Evolutionary conservation across 176 grass and related monocot genomes (phyloP), one percentile per base, ranked within the genome.

Genomic region (Chrysopogon serrulatus): DNA sequence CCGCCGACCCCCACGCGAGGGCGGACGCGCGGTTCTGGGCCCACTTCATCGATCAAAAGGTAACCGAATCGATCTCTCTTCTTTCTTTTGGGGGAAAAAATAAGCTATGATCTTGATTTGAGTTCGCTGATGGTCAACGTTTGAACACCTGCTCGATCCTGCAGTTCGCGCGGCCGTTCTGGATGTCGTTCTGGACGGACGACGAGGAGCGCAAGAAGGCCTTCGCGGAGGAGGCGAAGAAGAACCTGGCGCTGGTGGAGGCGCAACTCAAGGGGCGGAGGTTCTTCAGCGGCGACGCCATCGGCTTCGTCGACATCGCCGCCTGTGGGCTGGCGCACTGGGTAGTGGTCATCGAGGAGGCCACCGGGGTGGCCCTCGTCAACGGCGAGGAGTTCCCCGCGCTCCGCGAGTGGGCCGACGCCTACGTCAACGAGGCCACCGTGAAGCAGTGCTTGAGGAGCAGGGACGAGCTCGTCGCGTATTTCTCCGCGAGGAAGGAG

Each of bases 211-310:
- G 70, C n/a, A 71, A 7, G 40, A 13, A 76, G 41, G 77, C 32
- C 1, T 53, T 72, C 41, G 65, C 79, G 49, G 68, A 60, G 39
- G 71, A 92, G 71, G 21, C 85, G 17, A 86, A 88, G 61, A 85
- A 80, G 61, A 53, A 63, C 68, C 85, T 95, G 13, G 18, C 51
- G 21, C 81, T 83, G 0, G 64, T 95, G 0, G 85, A 92, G 27
- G 85, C 12, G 8, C 87, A 83, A 42, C 82, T 92, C 3, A 11
- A 81, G 30, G 87, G 85, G 6, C 86, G 65, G 86, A 82, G 56
- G 49, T 93, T 93, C 42, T 96, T 96, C 42, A 79, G 76, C 14
- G 90, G 90, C 5, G 83, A 85, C 18, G 21, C 59, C 88, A 21
- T 89, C 15, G 91, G 91, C 5, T 71, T 79, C 10, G 19, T 84